Percentiles rank a stretch among this genome's conserved stretches.
Conservation (phyloP, 164 flowering plant genomes). For the Chimonanthus praecox region DNA sequence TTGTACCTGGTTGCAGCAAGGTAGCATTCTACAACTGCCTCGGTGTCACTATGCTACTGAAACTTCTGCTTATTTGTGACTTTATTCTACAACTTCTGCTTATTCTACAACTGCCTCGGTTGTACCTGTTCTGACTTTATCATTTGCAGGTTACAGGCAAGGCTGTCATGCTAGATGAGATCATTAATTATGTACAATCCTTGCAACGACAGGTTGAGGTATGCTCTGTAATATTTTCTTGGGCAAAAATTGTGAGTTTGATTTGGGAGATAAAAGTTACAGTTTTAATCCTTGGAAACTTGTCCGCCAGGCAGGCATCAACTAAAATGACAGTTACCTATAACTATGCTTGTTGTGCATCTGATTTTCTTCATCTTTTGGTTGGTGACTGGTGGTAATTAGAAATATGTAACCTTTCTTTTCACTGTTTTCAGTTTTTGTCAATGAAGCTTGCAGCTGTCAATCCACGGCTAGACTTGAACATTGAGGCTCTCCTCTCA, state of each 20-base stretch:
- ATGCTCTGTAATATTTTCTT: not conserved
- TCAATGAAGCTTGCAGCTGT: slow-evolving; percentile 47
- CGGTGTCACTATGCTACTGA: not conserved
- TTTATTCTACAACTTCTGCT: not conserved
- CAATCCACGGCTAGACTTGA: slow-evolving; percentile 68
- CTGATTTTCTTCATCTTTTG: not conserved
- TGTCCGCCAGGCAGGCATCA: not conserved
- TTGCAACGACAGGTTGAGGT: slow-evolving; percentile 98
- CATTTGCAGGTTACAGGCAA: slow-evolving; percentile 79
- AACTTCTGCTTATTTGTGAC: not conserved
- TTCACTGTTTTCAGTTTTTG: slow-evolving; percentile 6
- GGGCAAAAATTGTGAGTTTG: not conserved
- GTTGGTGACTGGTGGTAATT: not conserved
- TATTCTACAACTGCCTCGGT: not conserved
- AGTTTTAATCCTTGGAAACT: not conserved
- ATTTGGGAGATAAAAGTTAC: not conserved
- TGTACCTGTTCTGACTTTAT: not conserved
- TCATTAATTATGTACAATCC: slow-evolving; percentile 95
- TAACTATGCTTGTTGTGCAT: slow-evolving; percentile 1
- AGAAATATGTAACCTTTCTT: not conserved
- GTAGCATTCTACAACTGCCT: slow-evolving; percentile 24
- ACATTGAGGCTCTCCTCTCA: slow-evolving; percentile 62
- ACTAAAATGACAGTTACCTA: not conserved
- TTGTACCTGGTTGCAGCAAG: slow-evolving; percentile 98
- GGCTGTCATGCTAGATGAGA: slow-evolving; percentile 98